phyloP scores from a whole-genome alignment of 768 basidiomycete genomes.

The Clitopilus passeckerianus region DNA sequence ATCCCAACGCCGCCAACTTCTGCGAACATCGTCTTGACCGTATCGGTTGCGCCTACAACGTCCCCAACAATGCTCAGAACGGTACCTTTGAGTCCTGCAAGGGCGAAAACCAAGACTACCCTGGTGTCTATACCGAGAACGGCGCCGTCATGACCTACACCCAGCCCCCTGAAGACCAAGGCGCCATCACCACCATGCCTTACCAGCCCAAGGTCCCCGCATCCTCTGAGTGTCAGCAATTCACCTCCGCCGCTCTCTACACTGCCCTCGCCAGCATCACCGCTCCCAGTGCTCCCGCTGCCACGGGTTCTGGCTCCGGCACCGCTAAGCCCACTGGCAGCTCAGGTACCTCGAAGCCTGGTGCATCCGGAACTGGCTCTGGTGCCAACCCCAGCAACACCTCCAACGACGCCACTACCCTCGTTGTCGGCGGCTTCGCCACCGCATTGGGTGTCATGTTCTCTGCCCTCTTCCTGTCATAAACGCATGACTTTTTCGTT shows the following conservation, averaged over 20 bases:
- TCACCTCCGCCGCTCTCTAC: slow-evolving; percentile 25
- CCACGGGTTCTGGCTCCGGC: not conserved
- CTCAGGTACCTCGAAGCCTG: not conserved
- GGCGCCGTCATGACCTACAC: slow-evolving; percentile 36
- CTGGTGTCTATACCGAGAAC: slow-evolving; percentile 41
- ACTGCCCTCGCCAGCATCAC: slow-evolving; percentile 14
- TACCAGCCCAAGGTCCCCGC: slow-evolving; percentile 32
- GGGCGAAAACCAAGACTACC: slow-evolving; percentile 58
- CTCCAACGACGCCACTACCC: slow-evolving; percentile 9
- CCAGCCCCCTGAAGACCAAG: slow-evolving; percentile 34
- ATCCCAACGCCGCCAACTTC: slow-evolving; percentile 40
- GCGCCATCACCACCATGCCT: slow-evolving; percentile 30
- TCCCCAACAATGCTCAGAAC: slow-evolving; percentile 55
- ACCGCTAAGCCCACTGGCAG: not conserved
- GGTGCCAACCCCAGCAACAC: slow-evolving; percentile 3
- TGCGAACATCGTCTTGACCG: slow-evolving; percentile 76
- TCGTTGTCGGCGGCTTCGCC: slow-evolving; percentile 11
- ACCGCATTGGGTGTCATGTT: slow-evolving; percentile 10
- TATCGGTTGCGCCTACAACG: slow-evolving; percentile 72
- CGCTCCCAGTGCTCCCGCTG: slow-evolving; percentile 4
- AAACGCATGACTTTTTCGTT: not conserved
- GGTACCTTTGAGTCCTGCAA: slow-evolving; percentile 61
- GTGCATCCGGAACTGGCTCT: not conserved
- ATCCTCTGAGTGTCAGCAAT: slow-evolving; percentile 29
- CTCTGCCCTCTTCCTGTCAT: slow-evolving; percentile 16